Conservation (phyloP, 2,329 filamentous ascomycete species). For the Endothia cerciana region DNA sequence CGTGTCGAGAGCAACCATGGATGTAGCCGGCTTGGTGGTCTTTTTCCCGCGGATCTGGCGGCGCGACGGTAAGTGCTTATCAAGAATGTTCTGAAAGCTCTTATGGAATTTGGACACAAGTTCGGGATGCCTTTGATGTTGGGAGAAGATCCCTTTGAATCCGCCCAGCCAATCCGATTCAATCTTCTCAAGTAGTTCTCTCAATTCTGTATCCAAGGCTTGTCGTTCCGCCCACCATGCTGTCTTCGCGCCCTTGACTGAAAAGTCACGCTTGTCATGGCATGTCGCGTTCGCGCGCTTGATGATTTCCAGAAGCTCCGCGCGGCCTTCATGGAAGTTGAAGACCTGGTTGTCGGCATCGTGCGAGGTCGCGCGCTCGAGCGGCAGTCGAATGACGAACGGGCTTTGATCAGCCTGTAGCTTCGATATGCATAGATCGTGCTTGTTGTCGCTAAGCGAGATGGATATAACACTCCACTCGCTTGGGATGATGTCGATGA, state of each 20-base stretch:
- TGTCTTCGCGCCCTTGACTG: constrained; percentile 72
- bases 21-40: constrained; percentile 42
- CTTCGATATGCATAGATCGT: constrained; percentile 89
- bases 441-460: constrained; percentile 77
- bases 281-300: constrained; percentile 80
- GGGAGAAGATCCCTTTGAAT: constrained; percentile 92
- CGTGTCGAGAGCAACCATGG: constrained; percentile 55
- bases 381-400: constrained; percentile 83
- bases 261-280: constrained; percentile 72
- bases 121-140: constrained; percentile 64
- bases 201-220: constrained; percentile 75
- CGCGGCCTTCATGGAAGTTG: constrained; percentile 77
- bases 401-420: constrained; percentile 75
- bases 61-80: constrained; percentile 84
- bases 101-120: constrained; percentile 76
- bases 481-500: constrained; percentile 81
- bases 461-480: constrained; percentile 87
- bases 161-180: constrained; percentile 95
- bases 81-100: constrained; percentile 77
- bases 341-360: constrained; percentile 81
- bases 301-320: constrained; percentile 84
- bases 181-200: constrained; percentile 79
- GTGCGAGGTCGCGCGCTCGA: constrained; percentile 79
- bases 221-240: constrained; percentile 92
- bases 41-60: constrained; percentile 63